Evolutionary conservation across 106 monocot species (phyloP), one percentile per base, ranked within the genome.

Genomic region (Chionographis japonica): DNA sequence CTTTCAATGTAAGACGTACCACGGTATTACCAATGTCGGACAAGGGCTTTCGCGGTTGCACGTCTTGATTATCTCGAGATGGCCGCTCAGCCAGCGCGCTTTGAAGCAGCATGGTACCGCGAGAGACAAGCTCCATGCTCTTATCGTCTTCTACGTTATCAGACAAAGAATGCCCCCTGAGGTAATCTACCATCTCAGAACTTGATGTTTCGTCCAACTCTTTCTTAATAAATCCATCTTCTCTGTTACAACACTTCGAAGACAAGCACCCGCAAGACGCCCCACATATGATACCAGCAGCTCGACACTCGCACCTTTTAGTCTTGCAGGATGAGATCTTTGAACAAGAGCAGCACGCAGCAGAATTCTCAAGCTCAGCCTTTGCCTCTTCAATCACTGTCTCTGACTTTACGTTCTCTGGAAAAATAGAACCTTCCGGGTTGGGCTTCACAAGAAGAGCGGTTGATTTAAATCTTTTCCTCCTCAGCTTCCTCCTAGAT

Each of bases 261-360:
- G 59, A 5, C 2, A 66, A 11, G 41, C 98, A 99, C 14, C 98
- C 87, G 52, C 98, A 99, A 4, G 53, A 64, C 18, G 6, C 11
- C 3, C 79, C 75, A 68, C 98, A 99, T 0, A 39, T 53, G 10
- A 16, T 56, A 52, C 83, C 75, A 13, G 37, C 58, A 57, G 71
- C 75, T 60, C 98, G 75, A 65, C 98, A 99, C 58, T 99, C 87
- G 56, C 98, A 99, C 65, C 90, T 99, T 16, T 84, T 83, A 3
- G 98, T 99, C 41, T 93, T 99, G 63, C 98, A 99, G 14, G 71
- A 79, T 15, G 98, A 99, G 15, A 5, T 16, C 54, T 67, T 85
- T 3, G 88, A 83, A 64, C 98, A 93, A 20, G 87, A 75, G 43
- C 97, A 98, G 52, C 98, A 93, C 4, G 54, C 16, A 7, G 18